Evolutionary conservation across 495 filamentous ascomycete genomes (phyloP).

Genomic region (Aspergillus funiculosus): DNA sequence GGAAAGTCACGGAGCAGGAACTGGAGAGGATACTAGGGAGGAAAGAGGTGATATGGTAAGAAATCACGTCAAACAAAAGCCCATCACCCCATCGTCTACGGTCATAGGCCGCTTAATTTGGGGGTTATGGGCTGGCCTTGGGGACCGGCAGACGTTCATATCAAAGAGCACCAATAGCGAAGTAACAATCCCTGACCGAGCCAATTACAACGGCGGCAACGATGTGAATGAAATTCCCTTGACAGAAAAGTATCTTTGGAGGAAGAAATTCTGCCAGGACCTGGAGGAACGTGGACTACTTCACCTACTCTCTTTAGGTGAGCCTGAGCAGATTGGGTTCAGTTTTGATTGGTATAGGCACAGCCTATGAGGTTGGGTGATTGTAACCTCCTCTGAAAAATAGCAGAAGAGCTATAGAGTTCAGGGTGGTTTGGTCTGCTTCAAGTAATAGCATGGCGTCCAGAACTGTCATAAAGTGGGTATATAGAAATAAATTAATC

Average conservation of each 20-base stretch:
- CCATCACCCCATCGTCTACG: conserved; percentile 1
- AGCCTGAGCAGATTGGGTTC: conserved; percentile 29
- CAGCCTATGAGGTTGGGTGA: not conserved
- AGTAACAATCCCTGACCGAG: not conserved
- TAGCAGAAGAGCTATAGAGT: too few species aligned
- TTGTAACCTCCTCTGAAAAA: too few species aligned
- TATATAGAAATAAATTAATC: too few species aligned
- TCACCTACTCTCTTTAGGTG: conserved; percentile 21
- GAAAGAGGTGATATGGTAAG: not conserved
- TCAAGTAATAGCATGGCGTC: too few species aligned
- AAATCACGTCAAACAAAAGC: not conserved
- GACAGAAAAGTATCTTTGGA: conserved; percentile 3
- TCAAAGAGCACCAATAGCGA: not conserved
- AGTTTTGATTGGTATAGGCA: conserved; percentile 2
- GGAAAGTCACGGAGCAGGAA: not conserved
- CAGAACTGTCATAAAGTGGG: too few species aligned
- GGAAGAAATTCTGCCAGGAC: conserved; percentile 24
- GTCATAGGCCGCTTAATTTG: conserved; percentile 1
- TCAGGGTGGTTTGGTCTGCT: too few species aligned
- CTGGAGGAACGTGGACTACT: conserved; percentile 30
- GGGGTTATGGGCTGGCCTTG: conserved; percentile 3
- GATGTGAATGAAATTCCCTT: conserved; percentile 3
- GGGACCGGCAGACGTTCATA: conserved; percentile 3
- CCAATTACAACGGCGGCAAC: conserved; percentile 8
- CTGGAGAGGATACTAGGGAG: not conserved